phyloP scores from a whole-genome alignment of 2,329 filamentous ascomycete genomes.

The Trichophyton equinum region DNA sequence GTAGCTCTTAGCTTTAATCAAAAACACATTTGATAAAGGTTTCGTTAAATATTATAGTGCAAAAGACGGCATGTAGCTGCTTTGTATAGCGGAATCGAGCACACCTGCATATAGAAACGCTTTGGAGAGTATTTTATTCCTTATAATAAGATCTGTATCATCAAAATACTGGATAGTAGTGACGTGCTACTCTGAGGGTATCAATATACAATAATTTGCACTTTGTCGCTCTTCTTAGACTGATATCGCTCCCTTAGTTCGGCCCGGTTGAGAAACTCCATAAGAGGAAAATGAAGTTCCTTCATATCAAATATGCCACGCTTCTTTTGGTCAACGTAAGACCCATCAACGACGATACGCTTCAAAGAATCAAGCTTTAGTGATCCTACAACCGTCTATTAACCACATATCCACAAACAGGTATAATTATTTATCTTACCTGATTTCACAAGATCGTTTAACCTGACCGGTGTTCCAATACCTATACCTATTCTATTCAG shows the following conservation, averaged over 20 bases:
- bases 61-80: too few relatives aligned
- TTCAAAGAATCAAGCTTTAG: slow-evolving; percentile 59
- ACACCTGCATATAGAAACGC: too few relatives aligned
- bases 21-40: too few relatives aligned
- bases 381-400: slow-evolving; percentile 39
- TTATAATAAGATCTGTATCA: too few relatives aligned
- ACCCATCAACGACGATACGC: slow-evolving; percentile 77
- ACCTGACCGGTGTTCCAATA: slow-evolving; percentile 74
- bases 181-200: neutral
- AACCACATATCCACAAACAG: neutral
- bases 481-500: slow-evolving; percentile 62
- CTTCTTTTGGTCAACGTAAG: slow-evolving; percentile 90
- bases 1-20: too few relatives aligned
- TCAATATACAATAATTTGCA: slow-evolving; percentile 39
- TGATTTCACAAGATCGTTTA: slow-evolving; percentile 71
- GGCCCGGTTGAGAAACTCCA: slow-evolving; percentile 56
- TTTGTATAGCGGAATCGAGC: too few relatives aligned
- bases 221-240: slow-evolving; percentile 41
- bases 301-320: slow-evolving; percentile 89
- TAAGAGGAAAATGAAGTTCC: slow-evolving; percentile 72
- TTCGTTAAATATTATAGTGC: too few relatives aligned
- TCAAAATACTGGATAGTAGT: too few relatives aligned
- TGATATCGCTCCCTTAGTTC: slow-evolving; percentile 61
- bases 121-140: too few relatives aligned
- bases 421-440: slow-evolving; percentile 40